These are phyloP conservation scores for Sphagnurus paluster DNA, from an alignment of 1,284 basidiomycete genomes.

Conservation along the genomic window DNA sequence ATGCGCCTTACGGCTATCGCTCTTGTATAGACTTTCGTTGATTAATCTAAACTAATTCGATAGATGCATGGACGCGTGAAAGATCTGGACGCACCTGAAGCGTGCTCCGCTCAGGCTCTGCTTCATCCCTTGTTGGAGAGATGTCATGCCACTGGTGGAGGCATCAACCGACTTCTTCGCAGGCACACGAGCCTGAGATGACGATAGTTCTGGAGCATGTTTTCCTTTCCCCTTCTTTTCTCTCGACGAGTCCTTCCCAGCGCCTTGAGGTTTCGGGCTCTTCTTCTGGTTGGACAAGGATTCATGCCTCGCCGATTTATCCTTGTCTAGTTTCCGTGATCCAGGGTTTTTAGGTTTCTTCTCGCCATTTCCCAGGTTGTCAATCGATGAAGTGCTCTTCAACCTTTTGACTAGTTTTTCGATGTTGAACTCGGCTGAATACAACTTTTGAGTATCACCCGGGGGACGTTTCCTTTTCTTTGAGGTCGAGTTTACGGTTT, in stretches of 20 bases:
- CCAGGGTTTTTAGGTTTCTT: slow-evolving; percentile 22
- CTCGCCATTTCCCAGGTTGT: slow-evolving; percentile 18
- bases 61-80: slow-evolving; percentile 6
- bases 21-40: slow-evolving; percentile 88
- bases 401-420: slow-evolving; percentile 77
- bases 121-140: slow-evolving; percentile 75
- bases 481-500: slow-evolving; percentile 31
- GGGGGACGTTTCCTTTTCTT: slow-evolving; percentile 70
- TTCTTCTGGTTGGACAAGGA: slow-evolving; percentile 28
- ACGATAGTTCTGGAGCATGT: slow-evolving; percentile 21
- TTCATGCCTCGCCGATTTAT: slow-evolving; percentile 14
- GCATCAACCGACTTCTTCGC: slow-evolving; percentile 4
- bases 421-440: slow-evolving; percentile 63
- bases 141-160: slow-evolving; percentile 49
- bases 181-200: not conserved
- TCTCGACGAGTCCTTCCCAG: slow-evolving; percentile 16
- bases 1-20: slow-evolving; percentile 70
- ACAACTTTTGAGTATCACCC: slow-evolving; percentile 38
- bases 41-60: slow-evolving; percentile 59
- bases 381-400: slow-evolving; percentile 25
- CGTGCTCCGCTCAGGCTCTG: slow-evolving; percentile 80
- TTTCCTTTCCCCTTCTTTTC: slow-evolving; percentile 39
- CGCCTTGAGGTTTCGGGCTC: slow-evolving; percentile 29
- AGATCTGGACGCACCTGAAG: slow-evolving; percentile 61
- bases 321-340: slow-evolving; percentile 24